Evolutionary conservation across 805 yeast genomes (phyloP), one percentile per base, ranked within the genome.

Genomic region (Millerago galiae): DNA sequence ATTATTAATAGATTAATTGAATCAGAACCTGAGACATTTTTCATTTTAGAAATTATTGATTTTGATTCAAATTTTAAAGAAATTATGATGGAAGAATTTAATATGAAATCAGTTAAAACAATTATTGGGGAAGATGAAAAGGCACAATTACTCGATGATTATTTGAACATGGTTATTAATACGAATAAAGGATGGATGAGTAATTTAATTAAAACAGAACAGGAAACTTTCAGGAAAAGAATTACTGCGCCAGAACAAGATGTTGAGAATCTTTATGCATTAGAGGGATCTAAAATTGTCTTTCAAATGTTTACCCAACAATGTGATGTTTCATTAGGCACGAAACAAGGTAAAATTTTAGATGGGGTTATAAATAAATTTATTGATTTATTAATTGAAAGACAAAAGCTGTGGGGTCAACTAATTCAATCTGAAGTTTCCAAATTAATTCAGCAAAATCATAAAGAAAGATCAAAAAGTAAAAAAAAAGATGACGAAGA

Each of bases 301-400:
- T 80, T 85, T 59, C 78, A 84, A 47, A 83, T 88, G 81, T 77
- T 88, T 44, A 80, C 82, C n/a, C 95, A 88, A 56, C 95, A 89
- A 60, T 81, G 87, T 13, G 95, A 84, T 47, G 90, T 84, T 7
- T 93, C 95, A 0, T 85, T 89, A 0, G 90, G 83, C 27, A 79
- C 91, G 3, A 86, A 87, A 4, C 89, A 85, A 60, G 87, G 89
- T 7, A 74, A 81, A 48, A 83, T 88, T 24, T 67, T 88, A 28
- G 79, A 81, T 11, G 93, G 91, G 18, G 93, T 87, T 11, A 76
- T 88, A 13, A 80, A 74, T 40, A 79, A 81, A 45, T 84, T 89
- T 69, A 75, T 83, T 27, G 67, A 65, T 7, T 67, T 84, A 38
- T 68, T 87, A 47, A 66, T 74, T 38, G 61, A 70, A 41, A 69